Base-by-base conservation (phyloP, 2,329 filamentous ascomycete species). In the Fusarium sp. region DNA sequence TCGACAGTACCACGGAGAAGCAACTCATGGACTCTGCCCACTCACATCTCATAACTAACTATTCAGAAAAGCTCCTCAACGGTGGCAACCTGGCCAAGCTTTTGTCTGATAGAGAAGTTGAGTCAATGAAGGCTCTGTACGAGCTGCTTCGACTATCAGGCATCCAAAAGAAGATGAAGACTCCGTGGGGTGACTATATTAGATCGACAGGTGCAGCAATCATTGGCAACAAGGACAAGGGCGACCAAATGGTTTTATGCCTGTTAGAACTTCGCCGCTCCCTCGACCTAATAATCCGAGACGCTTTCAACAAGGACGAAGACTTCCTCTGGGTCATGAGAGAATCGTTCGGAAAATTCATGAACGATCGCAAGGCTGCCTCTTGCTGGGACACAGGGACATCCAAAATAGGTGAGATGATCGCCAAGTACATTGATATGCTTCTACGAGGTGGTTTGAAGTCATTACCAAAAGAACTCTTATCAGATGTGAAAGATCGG, bases 331-430 rank as follows among this genome's bases (percentile, higher is more conserved):
- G 94, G 76, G 88, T 86, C 13, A 84, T 99, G 69, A 88, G 96
- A 56, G 93, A 97, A 73, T 87, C 93, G 0, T 98, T 99, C 75
- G 90, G 92, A 52, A 86, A 84, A 1, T 97, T 98, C 72, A 97
- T 99, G 84, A 99, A 99, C 77, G 92, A 96, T 77, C 91, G 91
- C 75, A 91, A 90, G 74, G 89, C 87, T 2, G 85, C 87, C 10
- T 83, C 88, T 6, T 90, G 88, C 6, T 95, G 91, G 87, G 88
- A 89, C 50, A 93, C 92, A 0, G 91, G 94, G 56, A 96, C 94
- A 56, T 93, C 94, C 18, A 98, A 97, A 83, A 93, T 97, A 15
- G 96, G 95, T 48, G 96, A 99, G 81, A 97, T 98, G 94, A 96
- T 97, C 71, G 96, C 96, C 29, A 98, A 97, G 79, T 94, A 98